Conservation (phyloP, 2,329 filamentous ascomycete genomes). For the Aspergillus fumigatus region DNA sequence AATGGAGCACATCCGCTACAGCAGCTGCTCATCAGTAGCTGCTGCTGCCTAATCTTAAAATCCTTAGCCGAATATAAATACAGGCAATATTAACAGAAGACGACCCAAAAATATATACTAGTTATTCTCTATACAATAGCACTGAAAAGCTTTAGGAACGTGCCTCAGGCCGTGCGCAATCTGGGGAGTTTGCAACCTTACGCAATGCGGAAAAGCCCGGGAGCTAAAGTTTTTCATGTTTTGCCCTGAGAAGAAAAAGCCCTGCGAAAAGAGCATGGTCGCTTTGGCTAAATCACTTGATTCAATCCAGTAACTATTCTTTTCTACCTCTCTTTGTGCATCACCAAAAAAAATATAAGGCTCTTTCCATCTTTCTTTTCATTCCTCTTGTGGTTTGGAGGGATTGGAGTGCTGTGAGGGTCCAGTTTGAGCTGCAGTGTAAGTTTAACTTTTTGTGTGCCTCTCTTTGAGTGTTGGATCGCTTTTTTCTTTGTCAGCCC, state of each 20-base stretch:
- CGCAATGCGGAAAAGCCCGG: slow-evolving; percentile 38
- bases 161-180: slow-evolving; percentile 15
- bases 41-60: not conserved
- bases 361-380: slow-evolving; percentile 5
- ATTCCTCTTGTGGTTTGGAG: slow-evolving; percentile 17
- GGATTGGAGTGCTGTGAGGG: slow-evolving; percentile 22
- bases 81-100: not conserved
- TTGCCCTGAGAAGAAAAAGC: slow-evolving; percentile 13
- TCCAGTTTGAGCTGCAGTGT: slow-evolving; percentile 13
- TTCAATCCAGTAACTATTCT: slow-evolving; percentile 8
- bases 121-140: not conserved
- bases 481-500: slow-evolving; percentile 20
- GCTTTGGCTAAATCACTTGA: slow-evolving; percentile 13
- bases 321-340: slow-evolving; percentile 6
- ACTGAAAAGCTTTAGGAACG: slow-evolving; percentile 4
- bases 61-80: not conserved
- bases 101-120: not conserved
- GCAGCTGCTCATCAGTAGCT: too few relatives aligned
- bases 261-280: not conserved
- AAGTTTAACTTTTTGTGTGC: slow-evolving; percentile 10
- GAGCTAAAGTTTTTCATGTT: slow-evolving; percentile 31
- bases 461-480: slow-evolving; percentile 7
- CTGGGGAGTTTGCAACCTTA: slow-evolving; percentile 25
- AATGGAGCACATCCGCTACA: not conserved
- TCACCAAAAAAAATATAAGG: not conserved